Base-by-base conservation (phyloP, 2,329 filamentous ascomycete species). In the Xylariaceae sp. region DNA sequence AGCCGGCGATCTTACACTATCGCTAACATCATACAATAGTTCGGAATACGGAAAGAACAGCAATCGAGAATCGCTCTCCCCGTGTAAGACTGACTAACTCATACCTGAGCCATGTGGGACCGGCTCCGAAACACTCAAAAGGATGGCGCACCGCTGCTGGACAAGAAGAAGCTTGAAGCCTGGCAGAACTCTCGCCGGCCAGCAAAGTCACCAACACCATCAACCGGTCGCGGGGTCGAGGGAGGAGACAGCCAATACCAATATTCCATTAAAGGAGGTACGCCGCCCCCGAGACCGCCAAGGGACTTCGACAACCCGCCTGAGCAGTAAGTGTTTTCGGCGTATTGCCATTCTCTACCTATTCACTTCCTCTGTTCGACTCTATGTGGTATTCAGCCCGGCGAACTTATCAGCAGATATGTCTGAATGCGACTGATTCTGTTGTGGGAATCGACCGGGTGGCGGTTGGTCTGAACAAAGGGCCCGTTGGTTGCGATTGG, bases 221-320 rank as follows among this genome's bases (percentile, higher is more conserved):
- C 65, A 23, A 45, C 56, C 40, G 32, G 46, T 21, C 58, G 55
- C 32, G 63, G 65, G 44, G 63, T 66, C 49, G 55, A 63, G 51
- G 69, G 65, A 44, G 73, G 73, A 45, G 76, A 76, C 61, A 69
- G 62, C 44, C 59, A 65, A 46, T 69, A 70, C 50, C 64, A 66
- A 48, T 76, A 75, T 56, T 68, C 71, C 0, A 72, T 76, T 56
- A 67, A 66, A 60, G 74, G 73, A 43, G 73, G 73, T 2, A 67
- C 70, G 23, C 57, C 72, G 47, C 67, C 73, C 23, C 60, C 61
- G 37, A 60, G 67, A 32, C 69, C 72, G n/a, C 64, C 70, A 3
- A 67, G 64, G 47, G 69, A 73, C 50, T 67, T 67, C 54, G 50
- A 66, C n/a, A 57, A 68, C 50, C 61, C 64, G 44, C 60, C 64